phyloP scores from a whole-genome alignment of 202 grass and related monocot species.

The Panicum virgatum region DNA sequence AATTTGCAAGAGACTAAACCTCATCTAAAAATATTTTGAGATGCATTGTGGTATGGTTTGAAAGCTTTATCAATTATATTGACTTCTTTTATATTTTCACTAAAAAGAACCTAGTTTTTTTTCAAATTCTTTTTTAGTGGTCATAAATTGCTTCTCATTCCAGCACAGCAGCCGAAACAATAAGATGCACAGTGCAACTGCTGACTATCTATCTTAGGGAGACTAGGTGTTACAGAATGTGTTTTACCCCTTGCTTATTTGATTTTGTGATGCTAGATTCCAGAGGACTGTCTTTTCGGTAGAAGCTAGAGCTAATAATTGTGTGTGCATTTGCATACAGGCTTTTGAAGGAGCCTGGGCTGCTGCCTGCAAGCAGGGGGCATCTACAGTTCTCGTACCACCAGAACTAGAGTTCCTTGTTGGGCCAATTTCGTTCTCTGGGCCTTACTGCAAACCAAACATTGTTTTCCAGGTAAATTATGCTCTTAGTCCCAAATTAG shows the following conservation, averaged over 20 bases:
- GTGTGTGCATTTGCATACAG: slow-evolving; percentile 32
- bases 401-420: slow-evolving; percentile 75
- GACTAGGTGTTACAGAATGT: slow-evolving; percentile 19
- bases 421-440: slow-evolving; percentile 93
- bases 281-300: slow-evolving; percentile 6
- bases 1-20: slow-evolving; percentile 1
- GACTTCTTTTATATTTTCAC: slow-evolving; percentile 14
- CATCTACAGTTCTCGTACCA: slow-evolving; percentile 77
- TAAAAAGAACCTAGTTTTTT: neutral
- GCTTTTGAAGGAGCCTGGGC: slow-evolving; percentile 88
- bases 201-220: no score
- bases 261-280: slow-evolving; percentile 29
- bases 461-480: slow-evolving; percentile 89
- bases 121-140: neutral
- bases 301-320: slow-evolving; percentile 26
- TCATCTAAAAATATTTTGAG: neutral
- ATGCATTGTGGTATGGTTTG: neutral
- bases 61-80: neutral
- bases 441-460: slow-evolving; percentile 87
- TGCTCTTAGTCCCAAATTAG: slow-evolving; percentile 26
- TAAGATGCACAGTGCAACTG: neutral
- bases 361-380: slow-evolving; percentile 71
- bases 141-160: neutral
- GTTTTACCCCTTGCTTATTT: neutral
- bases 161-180: neutral